phyloP scores from a whole-genome alignment of 345 rosid species.

The Melaleuca alternifolia region DNA sequence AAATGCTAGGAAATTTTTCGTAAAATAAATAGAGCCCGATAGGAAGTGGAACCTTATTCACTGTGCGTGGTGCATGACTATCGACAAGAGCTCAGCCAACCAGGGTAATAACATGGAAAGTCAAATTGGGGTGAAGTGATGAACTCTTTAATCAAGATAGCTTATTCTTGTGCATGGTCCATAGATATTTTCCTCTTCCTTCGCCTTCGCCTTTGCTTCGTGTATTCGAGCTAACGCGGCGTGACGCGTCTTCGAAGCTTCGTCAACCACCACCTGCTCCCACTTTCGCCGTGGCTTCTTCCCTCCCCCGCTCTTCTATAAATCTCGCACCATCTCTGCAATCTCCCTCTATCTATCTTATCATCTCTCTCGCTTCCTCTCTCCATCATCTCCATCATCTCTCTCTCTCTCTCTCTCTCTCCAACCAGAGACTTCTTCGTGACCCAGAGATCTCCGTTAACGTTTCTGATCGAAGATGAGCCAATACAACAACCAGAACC shows the following conservation, averaged over 20 bases:
- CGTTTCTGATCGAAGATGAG: conserved; percentile 10
- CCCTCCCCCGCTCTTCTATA: neutral
- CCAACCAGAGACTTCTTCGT: neutral
- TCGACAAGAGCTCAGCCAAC: too few relatives aligned
- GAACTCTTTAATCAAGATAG: too few relatives aligned
- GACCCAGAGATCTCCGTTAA: neutral
- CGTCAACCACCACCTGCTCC: neutral
- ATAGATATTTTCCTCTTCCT: too few relatives aligned
- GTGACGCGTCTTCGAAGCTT: neutral
- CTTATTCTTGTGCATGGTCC: too few relatives aligned
- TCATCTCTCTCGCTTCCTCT: neutral
- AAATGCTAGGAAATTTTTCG: too few relatives aligned
- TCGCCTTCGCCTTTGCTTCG: neutral
- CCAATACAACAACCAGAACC: conserved; percentile 12
- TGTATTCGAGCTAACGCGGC: neutral
- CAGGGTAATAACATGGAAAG: too few relatives aligned
- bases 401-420: neutral
- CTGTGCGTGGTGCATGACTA: too few relatives aligned
- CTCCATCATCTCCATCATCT: neutral
- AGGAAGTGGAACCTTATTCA: too few relatives aligned
- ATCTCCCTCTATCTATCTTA: too few relatives aligned
- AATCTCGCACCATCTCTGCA: neutral
- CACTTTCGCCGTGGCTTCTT: neutral
- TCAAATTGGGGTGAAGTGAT: too few relatives aligned
- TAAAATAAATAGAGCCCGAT: too few relatives aligned